Evolutionary conservation across 2,329 filamentous ascomycete genomes (phyloP).

Genomic region (Pseudophaeomoniella oleicola): DNA sequence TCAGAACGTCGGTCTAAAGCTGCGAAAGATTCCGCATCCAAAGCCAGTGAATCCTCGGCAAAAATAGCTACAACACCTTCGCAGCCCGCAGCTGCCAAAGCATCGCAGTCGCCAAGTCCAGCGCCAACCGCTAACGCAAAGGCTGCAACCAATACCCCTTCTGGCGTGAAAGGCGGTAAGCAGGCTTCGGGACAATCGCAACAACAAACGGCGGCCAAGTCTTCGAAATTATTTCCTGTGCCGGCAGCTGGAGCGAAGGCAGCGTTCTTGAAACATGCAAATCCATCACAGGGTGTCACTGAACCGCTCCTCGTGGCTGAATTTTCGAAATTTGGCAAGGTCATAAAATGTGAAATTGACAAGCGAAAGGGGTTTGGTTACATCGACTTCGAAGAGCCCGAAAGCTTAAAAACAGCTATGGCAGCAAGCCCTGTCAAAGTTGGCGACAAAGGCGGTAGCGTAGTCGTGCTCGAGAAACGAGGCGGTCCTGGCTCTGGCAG

Average conservation of each 20-base stretch:
- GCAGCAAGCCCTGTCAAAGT: constrained; percentile 68
- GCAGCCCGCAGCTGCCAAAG: constrained; percentile 16
- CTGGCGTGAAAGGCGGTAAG: constrained; percentile 3
- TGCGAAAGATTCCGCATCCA: constrained; percentile 13
- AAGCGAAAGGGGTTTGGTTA: constrained; percentile 92
- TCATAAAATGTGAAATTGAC: constrained; percentile 78
- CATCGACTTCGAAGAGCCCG: constrained; percentile 67
- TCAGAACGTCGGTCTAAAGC: constrained; percentile 14
- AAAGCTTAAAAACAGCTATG: constrained; percentile 62
- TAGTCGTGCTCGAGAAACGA: constrained; percentile 66
- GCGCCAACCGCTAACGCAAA: constrained; percentile 2
- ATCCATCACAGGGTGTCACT: constrained; percentile 81
- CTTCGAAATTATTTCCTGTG: constrained; percentile 16
- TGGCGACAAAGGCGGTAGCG: constrained; percentile 55
- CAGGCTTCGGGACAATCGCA: constrained; percentile 4
- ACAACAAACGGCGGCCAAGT: constrained; percentile 8
- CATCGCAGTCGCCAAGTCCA: constrained; percentile 5
- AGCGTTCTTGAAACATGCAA: constrained; percentile 69
- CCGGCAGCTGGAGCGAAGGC: constrained; percentile 40
- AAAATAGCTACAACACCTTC: constrained; percentile 3
- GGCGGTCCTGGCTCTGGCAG: constrained; percentile 3
- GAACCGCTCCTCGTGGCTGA: constrained; percentile 63
- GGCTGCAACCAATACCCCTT: not conserved
- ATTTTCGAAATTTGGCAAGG: constrained; percentile 57
- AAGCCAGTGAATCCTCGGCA: constrained; percentile 15